phyloP scores from a whole-genome alignment of 257 asterid genomes.

The Ehretia macrophylla region DNA sequence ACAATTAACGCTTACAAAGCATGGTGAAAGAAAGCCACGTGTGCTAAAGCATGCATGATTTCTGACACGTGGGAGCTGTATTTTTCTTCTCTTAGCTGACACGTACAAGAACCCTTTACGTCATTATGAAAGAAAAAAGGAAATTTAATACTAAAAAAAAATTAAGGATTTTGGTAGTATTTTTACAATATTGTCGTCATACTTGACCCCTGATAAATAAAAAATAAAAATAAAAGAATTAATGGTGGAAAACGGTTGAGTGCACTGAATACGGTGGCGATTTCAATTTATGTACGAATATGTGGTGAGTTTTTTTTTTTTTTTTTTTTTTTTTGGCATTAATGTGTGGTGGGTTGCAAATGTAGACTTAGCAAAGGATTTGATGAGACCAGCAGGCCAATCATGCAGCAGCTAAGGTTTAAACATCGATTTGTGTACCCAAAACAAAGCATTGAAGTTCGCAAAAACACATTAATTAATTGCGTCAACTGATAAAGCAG shows the following conservation, averaged over 20 bases:
- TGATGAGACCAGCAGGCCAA: constrained; percentile 34
- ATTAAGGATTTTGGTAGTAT: not conserved
- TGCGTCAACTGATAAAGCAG: no score
- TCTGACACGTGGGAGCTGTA: constrained; percentile 32
- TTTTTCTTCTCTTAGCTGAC: not conserved
- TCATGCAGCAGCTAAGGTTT: constrained; percentile 23
- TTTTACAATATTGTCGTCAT: no score
- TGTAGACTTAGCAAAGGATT: not conserved
- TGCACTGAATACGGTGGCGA: no score
- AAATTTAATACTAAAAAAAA: no score
- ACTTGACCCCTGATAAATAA: no score
- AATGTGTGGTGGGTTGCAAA: no score
- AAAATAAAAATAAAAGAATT: no score
- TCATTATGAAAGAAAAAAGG: no score
- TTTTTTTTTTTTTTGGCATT: no score
- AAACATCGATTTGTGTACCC: constrained; percentile 14
- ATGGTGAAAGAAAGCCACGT: constrained; percentile 35
- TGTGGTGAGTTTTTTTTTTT: no score
- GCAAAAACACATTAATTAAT: not conserved
- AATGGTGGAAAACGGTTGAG: not conserved
- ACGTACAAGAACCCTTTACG: constrained; percentile 1
- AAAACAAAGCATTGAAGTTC: constrained; percentile 14
- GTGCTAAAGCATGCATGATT: constrained; percentile 7
- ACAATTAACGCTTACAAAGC: constrained; percentile 16
- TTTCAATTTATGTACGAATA: no score